These are phyloP conservation scores for Dioscorea dumetorum DNA, from an alignment of 106 monocot species.

Conservation along the genomic window DNA sequence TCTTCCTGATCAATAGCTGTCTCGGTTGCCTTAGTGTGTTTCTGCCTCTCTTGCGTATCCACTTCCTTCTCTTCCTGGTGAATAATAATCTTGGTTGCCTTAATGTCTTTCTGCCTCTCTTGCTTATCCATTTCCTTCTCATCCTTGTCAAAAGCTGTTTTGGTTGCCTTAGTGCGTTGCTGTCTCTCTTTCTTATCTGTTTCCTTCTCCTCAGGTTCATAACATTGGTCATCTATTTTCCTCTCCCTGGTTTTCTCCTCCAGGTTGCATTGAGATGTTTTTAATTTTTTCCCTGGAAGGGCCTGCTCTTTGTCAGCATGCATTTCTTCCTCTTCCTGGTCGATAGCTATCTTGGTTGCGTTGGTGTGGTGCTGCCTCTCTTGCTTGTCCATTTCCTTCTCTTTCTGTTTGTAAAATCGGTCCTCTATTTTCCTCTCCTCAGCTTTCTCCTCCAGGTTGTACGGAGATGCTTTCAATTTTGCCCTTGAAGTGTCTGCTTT, in stretches of 20 bases:
- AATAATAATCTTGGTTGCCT: neutral
- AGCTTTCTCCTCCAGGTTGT: constrained; percentile 10
- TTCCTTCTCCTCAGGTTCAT: constrained; percentile 14
- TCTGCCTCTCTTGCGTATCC: constrained; percentile 8
- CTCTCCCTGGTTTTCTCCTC: constrained; percentile 44
- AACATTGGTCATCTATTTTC: constrained; percentile 59
- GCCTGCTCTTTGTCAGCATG: constrained; percentile 7
- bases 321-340: constrained; percentile 16
- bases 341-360: constrained; percentile 3
- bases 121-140: constrained; percentile 15
- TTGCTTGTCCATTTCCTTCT: neutral
- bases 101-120: constrained; percentile 4
- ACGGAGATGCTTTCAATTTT: constrained; percentile 13
- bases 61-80: too few relatives aligned
- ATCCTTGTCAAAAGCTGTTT: constrained; percentile 6
- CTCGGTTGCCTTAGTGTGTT: constrained; percentile 4
- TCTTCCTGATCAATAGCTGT: constrained; percentile 7
- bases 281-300: constrained; percentile 4
- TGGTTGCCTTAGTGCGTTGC: constrained; percentile 1
- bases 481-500: constrained; percentile 8
- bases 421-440: too few relatives aligned
- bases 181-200: constrained; percentile 5
- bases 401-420: too few relatives aligned
- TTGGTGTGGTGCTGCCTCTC: constrained; percentile 7
- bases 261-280: constrained; percentile 17